Conservation (phyloP, 1,139 yeast species). For the Geotrichum cucujoidarum region DNA sequence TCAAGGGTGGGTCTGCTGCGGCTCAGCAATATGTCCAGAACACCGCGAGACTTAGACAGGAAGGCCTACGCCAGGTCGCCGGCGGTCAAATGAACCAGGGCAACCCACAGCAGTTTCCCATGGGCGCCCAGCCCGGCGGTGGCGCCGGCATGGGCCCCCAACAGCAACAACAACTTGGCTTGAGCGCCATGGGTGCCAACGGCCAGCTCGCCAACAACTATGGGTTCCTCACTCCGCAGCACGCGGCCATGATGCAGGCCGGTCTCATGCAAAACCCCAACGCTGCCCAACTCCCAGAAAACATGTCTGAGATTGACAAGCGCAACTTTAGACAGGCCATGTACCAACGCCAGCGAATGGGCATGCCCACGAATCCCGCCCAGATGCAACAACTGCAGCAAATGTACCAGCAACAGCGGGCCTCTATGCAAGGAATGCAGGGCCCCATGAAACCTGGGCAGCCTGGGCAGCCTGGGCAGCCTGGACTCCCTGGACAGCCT, state of each 20-base stretch:
- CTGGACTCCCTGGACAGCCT: conserved; percentile 28
- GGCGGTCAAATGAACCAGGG: conserved; percentile 31
- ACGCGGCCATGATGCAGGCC: conserved; percentile 15
- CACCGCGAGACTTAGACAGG: conserved; percentile 54
- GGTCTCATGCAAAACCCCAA: conserved; percentile 15
- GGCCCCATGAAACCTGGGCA: conserved; percentile 20
- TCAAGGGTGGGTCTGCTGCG: conserved; percentile 54
- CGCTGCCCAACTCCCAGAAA: conserved; percentile 24
- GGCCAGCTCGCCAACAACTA: conserved; percentile 14
- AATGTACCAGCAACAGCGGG: conserved; percentile 19
- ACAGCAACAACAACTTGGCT: conserved; percentile 20
- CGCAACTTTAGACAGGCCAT: conserved; percentile 22
- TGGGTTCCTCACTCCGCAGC: conserved; percentile 13
- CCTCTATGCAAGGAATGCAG: conserved; percentile 20
- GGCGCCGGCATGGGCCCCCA: conserved; percentile 21
- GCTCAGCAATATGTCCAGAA: conserved; percentile 69
- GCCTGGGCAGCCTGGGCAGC: conserved; percentile 31
- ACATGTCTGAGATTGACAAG: conserved; percentile 31
- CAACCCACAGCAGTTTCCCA: conserved; percentile 14
- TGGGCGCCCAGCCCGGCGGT: conserved; percentile 21
- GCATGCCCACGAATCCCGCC: conserved; percentile 4
- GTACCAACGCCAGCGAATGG: conserved; percentile 9
- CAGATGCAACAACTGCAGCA: conserved; percentile 27
- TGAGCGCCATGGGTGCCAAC: conserved; percentile 18
- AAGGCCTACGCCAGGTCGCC: conserved; percentile 30